Evolutionary conservation across 2,329 filamentous ascomycete species (phyloP).

Genomic region (Nemania sp.): DNA sequence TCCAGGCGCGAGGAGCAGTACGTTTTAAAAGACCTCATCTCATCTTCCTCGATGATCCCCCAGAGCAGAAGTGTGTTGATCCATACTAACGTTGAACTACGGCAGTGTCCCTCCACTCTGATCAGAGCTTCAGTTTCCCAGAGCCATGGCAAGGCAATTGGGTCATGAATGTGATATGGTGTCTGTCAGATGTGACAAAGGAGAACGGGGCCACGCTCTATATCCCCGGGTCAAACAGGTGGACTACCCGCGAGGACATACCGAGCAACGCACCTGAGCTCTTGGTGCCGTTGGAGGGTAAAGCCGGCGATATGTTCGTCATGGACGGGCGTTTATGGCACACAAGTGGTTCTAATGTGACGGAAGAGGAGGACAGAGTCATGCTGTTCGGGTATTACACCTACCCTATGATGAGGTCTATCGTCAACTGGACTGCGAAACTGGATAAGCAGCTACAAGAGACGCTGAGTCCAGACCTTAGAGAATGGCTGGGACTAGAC

Average conservation of each 20-base stretch:
- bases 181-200: constrained; percentile 36
- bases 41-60: no score
- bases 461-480: not conserved
- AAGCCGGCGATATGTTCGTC: constrained; percentile 39
- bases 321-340: constrained; percentile 43
- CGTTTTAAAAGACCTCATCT: no score
- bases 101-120: constrained; percentile 40
- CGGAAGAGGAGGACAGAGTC: constrained; percentile 38
- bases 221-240: constrained; percentile 27
- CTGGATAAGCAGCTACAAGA: not conserved
- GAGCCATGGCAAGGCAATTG: constrained; percentile 38
- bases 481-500: not conserved
- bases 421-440: constrained; percentile 26
- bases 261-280: constrained; percentile 33
- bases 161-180: constrained; percentile 39
- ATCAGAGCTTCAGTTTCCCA: constrained; percentile 39
- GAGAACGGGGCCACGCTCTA: constrained; percentile 38
- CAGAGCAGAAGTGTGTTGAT: no score
- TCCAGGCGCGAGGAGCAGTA: constrained; percentile 33
- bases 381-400: constrained; percentile 42
- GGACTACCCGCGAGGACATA: constrained; percentile 15
- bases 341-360: constrained; percentile 39
- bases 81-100: no score
- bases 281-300: constrained; percentile 39
- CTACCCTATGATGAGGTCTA: constrained; percentile 35